Conservation (phyloP, 352 stramenopile species). For the Stephanocyclus meneghinianus region DNA sequence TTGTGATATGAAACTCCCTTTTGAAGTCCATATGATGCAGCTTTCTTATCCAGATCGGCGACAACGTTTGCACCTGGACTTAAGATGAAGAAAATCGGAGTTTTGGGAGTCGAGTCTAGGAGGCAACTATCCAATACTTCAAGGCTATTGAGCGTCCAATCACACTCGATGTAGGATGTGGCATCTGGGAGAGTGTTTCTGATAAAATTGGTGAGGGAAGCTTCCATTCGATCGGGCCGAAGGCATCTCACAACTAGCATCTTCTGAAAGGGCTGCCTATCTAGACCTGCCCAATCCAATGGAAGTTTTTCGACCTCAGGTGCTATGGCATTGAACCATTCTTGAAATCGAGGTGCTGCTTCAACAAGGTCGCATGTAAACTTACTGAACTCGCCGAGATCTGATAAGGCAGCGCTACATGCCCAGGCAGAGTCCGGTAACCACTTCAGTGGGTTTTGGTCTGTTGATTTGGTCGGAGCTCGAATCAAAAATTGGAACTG, state of each 20-base stretch:
- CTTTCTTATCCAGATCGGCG: conserved; percentile 91
- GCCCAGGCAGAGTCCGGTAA: conserved; percentile 90
- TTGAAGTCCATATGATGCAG: conserved; percentile 92
- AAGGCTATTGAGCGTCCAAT: conserved; percentile 93
- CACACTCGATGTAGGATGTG: conserved; percentile 92
- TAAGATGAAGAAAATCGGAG: conserved; percentile 96
- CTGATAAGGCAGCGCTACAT: conserved; percentile 87
- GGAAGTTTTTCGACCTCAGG: conserved; percentile 96
- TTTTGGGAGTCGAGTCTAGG: conserved; percentile 91
- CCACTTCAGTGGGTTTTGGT: conserved; percentile 88
- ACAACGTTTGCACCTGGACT: conserved; percentile 94
- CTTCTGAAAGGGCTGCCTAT: conserved; percentile 94
- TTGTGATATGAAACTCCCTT: conserved; percentile 96
- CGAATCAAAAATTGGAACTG: conserved; percentile 96
- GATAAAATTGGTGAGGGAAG: conserved; percentile 94
- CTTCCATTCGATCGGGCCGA: conserved; percentile 92
- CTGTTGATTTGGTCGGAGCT: conserved; percentile 81
- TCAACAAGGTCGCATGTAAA: conserved; percentile 95
- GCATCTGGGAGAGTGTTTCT: conserved; percentile 90
- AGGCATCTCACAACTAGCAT: conserved; percentile 93
- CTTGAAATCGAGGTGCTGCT: conserved; percentile 91
- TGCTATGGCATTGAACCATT: conserved; percentile 96
- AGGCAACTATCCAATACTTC: conserved; percentile 95
- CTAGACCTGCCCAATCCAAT: conserved; percentile 93
- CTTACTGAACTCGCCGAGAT: conserved; percentile 95